Conservation (phyloP, 2,329 filamentous ascomycete species). For the Alternaria sp. region DNA sequence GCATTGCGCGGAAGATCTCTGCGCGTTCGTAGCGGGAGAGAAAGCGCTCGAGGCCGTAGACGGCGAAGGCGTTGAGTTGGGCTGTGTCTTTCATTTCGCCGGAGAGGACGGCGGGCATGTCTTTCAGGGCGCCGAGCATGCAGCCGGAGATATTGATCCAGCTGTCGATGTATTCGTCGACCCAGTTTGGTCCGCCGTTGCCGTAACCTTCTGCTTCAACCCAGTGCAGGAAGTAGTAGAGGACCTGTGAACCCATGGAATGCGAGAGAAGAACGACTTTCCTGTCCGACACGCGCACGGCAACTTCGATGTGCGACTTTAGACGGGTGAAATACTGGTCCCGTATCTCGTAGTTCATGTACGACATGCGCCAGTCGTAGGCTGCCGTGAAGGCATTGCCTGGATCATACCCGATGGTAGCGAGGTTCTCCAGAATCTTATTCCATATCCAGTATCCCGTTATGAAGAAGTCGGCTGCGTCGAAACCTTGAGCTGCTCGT, state of each 20-base stretch:
- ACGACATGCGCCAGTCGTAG: slow-evolving; percentile 93
- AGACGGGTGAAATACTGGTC: slow-evolving; percentile 94
- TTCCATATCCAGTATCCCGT: slow-evolving; percentile 98
- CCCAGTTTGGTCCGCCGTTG: slow-evolving; percentile 83
- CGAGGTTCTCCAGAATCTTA: slow-evolving; percentile 96
- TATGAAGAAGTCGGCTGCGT: slow-evolving; percentile 94
- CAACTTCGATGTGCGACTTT: slow-evolving; percentile 88
- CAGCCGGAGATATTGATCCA: slow-evolving; percentile 99
- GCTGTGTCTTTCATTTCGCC: slow-evolving; percentile 99
- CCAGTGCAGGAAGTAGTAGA: slow-evolving; percentile 84
- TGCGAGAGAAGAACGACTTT: slow-evolving; percentile 90
- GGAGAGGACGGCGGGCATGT: slow-evolving; percentile 85
- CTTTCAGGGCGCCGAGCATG: slow-evolving; percentile 95
- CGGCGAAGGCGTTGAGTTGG: slow-evolving; percentile 93
- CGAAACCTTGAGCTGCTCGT: slow-evolving; percentile 92
- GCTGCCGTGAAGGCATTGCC: slow-evolving; percentile 71
- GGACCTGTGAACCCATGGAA: slow-evolving; percentile 96
- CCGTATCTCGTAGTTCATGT: slow-evolving; percentile 83
- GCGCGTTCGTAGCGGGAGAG: slow-evolving; percentile 87
- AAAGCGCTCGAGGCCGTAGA: slow-evolving; percentile 96
- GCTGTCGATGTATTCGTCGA: slow-evolving; percentile 85
- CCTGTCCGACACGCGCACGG: slow-evolving; percentile 71
- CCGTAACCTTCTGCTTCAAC: slow-evolving; percentile 81
- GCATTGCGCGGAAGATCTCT: slow-evolving; percentile 96
- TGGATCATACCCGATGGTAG: slow-evolving; percentile 95